Evolutionary conservation across 1,284 basidiomycete genomes (phyloP).

Genomic region (Papiliotrema fonsecae): DNA sequence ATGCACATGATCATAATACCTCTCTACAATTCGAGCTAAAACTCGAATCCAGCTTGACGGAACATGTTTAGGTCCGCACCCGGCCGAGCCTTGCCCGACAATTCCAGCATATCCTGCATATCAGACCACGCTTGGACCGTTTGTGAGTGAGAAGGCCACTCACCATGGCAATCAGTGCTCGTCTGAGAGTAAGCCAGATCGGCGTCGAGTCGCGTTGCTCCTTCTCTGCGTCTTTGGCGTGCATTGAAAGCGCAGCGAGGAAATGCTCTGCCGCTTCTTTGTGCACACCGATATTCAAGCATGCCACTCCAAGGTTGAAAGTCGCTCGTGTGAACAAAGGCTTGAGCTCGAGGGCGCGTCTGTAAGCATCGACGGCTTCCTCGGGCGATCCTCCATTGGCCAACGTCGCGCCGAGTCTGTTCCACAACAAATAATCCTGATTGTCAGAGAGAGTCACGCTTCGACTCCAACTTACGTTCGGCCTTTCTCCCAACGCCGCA

Average conservation of each 20-base stretch:
- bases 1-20: too few species aligned
- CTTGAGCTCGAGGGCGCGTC: conserved; percentile 84
- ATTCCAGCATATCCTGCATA: conserved; percentile 51
- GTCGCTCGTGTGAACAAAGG: conserved; percentile 97
- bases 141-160: conserved; percentile 21
- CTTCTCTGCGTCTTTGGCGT: conserved; percentile 47
- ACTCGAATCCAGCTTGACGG: conserved; percentile 76
- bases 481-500: conserved; percentile 70
- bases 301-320: conserved; percentile 95
- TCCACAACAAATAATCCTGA: conserved; percentile 94
- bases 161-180: conserved; percentile 78
- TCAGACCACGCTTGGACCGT: conserved; percentile 1
- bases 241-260: conserved; percentile 82
- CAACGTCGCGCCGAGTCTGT: conserved; percentile 87
- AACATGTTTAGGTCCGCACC: conserved; percentile 63
- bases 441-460: not conserved
- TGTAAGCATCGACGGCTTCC: conserved; percentile 90
- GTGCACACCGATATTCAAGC: conserved; percentile 90
- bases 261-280: conserved; percentile 94
- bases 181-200: conserved; percentile 86
- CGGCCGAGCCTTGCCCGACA: conserved; percentile 52
- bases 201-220: conserved; percentile 53
- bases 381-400: conserved; percentile 95
- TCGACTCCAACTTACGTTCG: conserved; percentile 53
- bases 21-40: too few species aligned